A percentile compares a stretch with the other conserved stretches of the same genome.
These are phyloP conservation scores for Mycena floridula DNA, from an alignment of 768 basidiomycete genomes.

Conservation along the genomic window DNA sequence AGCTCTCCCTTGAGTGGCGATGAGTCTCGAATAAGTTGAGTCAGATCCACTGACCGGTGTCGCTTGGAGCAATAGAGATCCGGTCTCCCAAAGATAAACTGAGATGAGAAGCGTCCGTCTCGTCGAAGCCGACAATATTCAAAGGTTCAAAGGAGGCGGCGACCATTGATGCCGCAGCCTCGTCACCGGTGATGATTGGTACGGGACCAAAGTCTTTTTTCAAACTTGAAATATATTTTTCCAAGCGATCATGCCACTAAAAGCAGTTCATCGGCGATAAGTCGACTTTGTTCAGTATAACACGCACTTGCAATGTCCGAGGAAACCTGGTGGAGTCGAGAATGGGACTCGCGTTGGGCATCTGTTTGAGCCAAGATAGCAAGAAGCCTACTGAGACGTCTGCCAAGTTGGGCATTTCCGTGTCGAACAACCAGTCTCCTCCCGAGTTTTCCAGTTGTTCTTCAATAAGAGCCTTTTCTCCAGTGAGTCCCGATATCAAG, in stretches of 20 bases:
- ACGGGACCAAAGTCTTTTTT: slow-evolving; percentile 20
- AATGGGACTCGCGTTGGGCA: slow-evolving; percentile 28
- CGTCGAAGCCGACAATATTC: slow-evolving; percentile 38
- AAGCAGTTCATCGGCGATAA: background rate
- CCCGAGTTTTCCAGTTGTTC: slow-evolving; percentile 44
- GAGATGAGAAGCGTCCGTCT: slow-evolving; percentile 34
- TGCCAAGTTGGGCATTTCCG: slow-evolving; percentile 41
- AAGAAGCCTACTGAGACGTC: slow-evolving; percentile 49
- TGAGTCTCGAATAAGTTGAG: background rate
- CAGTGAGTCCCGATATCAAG: background rate
- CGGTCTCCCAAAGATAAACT: slow-evolving; percentile 29
- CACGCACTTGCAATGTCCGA: slow-evolving; percentile 29
- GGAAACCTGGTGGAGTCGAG: slow-evolving; percentile 34
- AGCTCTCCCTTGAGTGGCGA: slow-evolving; percentile 22
- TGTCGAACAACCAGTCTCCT: slow-evolving; percentile 53
- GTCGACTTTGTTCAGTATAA: background rate
- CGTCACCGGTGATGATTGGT: slow-evolving; percentile 27
- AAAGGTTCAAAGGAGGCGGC: slow-evolving; percentile 31
- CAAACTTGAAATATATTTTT: slow-evolving; percentile 24
- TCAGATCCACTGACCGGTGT: slow-evolving; percentile 34
- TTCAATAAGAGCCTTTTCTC: slow-evolving; percentile 26
- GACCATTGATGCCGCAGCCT: slow-evolving; percentile 36
- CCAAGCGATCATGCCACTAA: slow-evolving; percentile 44
- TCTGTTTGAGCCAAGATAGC: slow-evolving; percentile 35
- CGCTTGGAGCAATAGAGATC: slow-evolving; percentile 40